A percentile compares a stretch with the other conserved stretches of the same genome.
These are phyloP conservation scores for Cutaneotrichosporon sp. DNA, from an alignment of 1,284 basidiomycete species.

Conservation along the genomic window DNA sequence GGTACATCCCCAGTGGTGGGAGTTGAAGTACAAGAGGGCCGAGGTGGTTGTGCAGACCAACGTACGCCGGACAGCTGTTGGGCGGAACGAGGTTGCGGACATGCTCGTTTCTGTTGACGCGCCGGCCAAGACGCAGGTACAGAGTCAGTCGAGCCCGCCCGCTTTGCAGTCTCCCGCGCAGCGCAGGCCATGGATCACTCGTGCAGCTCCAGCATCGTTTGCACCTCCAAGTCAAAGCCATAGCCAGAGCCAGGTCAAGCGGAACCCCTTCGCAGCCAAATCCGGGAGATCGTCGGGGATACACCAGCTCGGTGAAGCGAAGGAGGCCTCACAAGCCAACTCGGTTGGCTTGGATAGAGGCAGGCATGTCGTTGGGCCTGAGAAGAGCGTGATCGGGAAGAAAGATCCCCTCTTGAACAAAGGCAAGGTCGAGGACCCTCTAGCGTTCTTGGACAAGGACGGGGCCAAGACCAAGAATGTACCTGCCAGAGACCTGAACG, in stretches of 20 bases:
- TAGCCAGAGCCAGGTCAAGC: not conserved
- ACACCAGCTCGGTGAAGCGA: not conserved
- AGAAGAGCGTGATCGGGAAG: too few relatives aligned
- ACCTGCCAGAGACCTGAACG: not conserved
- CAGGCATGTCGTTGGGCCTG: not conserved
- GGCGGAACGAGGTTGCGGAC: not conserved
- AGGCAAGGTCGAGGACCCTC: not conserved
- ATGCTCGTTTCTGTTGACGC: not conserved
- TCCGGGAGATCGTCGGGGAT: not conserved
- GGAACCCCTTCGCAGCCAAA: conserved; percentile 4
- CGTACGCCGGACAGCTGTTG: not conserved
- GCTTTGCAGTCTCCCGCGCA: not conserved
- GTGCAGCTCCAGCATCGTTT: not conserved
- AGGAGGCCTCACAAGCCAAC: not conserved
- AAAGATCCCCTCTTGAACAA: not conserved
- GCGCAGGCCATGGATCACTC: not conserved
- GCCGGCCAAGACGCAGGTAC: not conserved
- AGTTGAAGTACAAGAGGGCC: conserved; percentile 10
- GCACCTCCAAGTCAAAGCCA: not conserved
- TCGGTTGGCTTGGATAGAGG: not conserved
- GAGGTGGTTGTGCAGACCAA: not conserved
- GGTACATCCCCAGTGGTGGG: conserved; percentile 36
- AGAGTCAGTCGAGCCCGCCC: not conserved
- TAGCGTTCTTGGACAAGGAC: conserved; percentile 4
- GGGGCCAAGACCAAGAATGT: not conserved